Base-by-base conservation (phyloP, 208 protist genomes). In the Leishmania tropica region DNA sequence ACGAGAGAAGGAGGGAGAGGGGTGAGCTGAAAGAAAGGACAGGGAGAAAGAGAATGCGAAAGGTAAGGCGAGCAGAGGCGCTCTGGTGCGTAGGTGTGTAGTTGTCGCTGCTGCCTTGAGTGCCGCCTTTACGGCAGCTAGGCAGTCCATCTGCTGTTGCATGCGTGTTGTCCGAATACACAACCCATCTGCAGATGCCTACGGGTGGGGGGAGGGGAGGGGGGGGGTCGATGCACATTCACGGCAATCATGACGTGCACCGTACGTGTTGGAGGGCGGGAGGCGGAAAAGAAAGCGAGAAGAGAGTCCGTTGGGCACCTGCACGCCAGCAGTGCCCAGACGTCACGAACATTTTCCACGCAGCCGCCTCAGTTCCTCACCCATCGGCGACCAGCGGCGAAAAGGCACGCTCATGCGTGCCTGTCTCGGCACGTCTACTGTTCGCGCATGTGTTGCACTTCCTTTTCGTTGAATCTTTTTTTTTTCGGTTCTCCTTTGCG, bases 71-170 rank as follows among this genome's bases (percentile, higher is more conserved):
- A 62, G 6, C 10, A 21, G 0, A n/a, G 4, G 13, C 3, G 56
- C 28, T n/a, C 56, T 21, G 17, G 10, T 67, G 75, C 13, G 75
- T 78, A 48, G 51, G 54, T 48, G 75, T 65, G 54, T 68, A n/a
- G n/a, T 1, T 65, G 28, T 58, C 19, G 65, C 37, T 11, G 37
- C 5, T 31, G 19, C 24, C 48, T 51, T 13, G 42, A 73, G 24
- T 24, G 68, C 42, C 3, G 42, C 37, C 67, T 45, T 42, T n/a
- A 19, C 19, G 40, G 37, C 15, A 72, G 19, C 68, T 31, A n/a
- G n/a, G 2, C 42, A 48, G 21, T 73, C 24, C 21, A 47, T 53
- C 68, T 35, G 60, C 60, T 65, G 60, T 3, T n/a, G 19, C 2
- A 31, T 21, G 68, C 5, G 40, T 17, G 24, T 47, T 3, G 48